These are phyloP conservation scores for Withania somnifera DNA, from an alignment of 305 asterid genomes.

Conservation along the genomic window DNA sequence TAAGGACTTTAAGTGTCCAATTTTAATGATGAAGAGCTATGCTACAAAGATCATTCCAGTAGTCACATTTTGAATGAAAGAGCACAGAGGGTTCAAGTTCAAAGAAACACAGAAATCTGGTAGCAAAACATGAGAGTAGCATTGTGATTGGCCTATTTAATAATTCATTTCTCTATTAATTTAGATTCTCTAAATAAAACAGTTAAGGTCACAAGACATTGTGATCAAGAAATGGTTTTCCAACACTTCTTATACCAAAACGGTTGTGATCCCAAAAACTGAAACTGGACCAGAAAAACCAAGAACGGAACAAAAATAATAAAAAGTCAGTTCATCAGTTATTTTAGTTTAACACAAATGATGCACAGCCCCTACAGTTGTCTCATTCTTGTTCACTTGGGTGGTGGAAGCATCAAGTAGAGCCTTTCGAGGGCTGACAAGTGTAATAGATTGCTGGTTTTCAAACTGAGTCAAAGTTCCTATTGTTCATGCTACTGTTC, in stretches of 20 bases:
- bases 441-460: background rate
- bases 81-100: background rate
- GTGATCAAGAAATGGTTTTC: background rate
- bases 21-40: background rate
- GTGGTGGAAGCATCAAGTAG: background rate
- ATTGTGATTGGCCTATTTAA: background rate
- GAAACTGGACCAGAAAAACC: background rate
- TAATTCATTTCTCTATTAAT: background rate
- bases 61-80: background rate
- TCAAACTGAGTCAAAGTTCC: background rate
- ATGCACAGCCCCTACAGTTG: background rate
- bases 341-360: background rate
- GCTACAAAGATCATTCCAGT: background rate
- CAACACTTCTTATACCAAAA: background rate
- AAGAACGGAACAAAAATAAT: background rate
- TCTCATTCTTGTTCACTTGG: background rate
- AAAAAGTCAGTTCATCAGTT: background rate
- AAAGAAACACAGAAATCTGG: background rate
- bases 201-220: background rate
- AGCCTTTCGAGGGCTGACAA: background rate
- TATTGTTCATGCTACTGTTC: background rate
- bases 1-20: background rate
- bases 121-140: background rate
- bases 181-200: background rate
- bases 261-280: background rate